These are phyloP conservation scores for Diaporthe aspalathi DNA, from an alignment of 2,329 filamentous ascomycete genomes.

Conservation along the genomic window DNA sequence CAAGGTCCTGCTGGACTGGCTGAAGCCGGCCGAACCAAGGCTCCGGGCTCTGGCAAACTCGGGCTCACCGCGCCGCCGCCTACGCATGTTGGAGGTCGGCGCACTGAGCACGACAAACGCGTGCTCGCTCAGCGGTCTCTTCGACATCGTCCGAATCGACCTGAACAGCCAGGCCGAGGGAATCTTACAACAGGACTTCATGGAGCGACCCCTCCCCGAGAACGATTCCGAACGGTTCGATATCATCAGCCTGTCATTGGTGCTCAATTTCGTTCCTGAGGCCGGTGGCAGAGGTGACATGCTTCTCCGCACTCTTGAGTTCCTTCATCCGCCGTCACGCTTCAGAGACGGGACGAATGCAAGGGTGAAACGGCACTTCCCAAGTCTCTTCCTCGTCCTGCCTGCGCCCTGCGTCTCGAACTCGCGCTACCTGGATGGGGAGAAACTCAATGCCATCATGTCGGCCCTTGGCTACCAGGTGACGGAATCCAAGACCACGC, in stretches of 20 bases:
- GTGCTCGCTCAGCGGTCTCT: constrained; percentile 77
- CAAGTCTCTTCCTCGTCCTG: constrained; percentile 87
- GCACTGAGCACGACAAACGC: constrained; percentile 87
- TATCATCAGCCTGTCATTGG: constrained; percentile 89
- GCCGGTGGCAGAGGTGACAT: constrained; percentile 82
- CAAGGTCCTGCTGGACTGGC: constrained; percentile 72
- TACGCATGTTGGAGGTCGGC: constrained; percentile 88
- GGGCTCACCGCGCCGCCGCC: constrained; percentile 40
- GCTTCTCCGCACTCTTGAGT: constrained; percentile 80
- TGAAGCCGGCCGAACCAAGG: constrained; percentile 53
- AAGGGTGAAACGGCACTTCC: constrained; percentile 56
- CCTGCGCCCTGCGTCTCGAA: constrained; percentile 90
- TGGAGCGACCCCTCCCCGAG: constrained; percentile 81
- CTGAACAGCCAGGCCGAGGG: constrained; percentile 85
- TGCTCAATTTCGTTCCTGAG: constrained; percentile 93
- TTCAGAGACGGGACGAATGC: constrained; percentile 34
- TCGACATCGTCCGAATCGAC: constrained; percentile 87
- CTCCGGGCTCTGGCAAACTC: constrained; percentile 34
- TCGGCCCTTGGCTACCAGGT: constrained; percentile 77
- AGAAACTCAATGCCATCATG: constrained; percentile 79
- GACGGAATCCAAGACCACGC: constrained; percentile 76
- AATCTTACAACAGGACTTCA: constrained; percentile 93
- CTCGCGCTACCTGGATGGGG: constrained; percentile 86
- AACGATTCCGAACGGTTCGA: constrained; percentile 77
- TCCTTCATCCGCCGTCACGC: constrained; percentile 62